phyloP scores from a whole-genome alignment of 495 filamentous ascomycete genomes.

The Daldinia childiae region DNA sequence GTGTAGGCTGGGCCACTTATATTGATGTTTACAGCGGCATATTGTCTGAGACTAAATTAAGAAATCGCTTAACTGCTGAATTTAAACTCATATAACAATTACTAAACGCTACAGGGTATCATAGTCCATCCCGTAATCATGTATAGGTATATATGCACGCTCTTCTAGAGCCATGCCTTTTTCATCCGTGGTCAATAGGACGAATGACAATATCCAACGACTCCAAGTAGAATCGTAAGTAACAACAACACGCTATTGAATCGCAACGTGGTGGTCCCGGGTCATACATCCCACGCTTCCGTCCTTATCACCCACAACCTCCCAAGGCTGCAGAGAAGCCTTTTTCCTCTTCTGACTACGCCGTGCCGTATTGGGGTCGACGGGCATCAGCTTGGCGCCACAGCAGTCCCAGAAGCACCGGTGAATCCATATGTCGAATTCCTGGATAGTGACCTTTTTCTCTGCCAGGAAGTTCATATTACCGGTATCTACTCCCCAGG shows the following conservation, averaged over 20 bases:
- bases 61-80: background rate
- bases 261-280: background rate
- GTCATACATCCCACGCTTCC: slow-evolving; percentile 13
- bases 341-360: slow-evolving; percentile 19
- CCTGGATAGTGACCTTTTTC: background rate
- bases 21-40: background rate
- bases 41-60: background rate
- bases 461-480: background rate
- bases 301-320: background rate
- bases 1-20: background rate
- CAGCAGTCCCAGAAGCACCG: slow-evolving; percentile 29
- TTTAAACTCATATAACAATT: background rate
- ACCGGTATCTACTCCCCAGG: background rate
- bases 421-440: slow-evolving; percentile 28
- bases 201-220: background rate
- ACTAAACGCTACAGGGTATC: background rate
- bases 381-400: slow-evolving; percentile 10
- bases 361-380: background rate
- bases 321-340: background rate
- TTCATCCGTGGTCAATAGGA: background rate
- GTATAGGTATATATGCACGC: background rate
- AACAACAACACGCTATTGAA: background rate
- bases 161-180: background rate
- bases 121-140: background rate
- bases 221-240: background rate